A percentile compares a stretch with the other conserved stretches of the same genome.
phyloP scores from a whole-genome alignment of 169 alveolate genomes.

The Plasmodium ovale region DNA sequence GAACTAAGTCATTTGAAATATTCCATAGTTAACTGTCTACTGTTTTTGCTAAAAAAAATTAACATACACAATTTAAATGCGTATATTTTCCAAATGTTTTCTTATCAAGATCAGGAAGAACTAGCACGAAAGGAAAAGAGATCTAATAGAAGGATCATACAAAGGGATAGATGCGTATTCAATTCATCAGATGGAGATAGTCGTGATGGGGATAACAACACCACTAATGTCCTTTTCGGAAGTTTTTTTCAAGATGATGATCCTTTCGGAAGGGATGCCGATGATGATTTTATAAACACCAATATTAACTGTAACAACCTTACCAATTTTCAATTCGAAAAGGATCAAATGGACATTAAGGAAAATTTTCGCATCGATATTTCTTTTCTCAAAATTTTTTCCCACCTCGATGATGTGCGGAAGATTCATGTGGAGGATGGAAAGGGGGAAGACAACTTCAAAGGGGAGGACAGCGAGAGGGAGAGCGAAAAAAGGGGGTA shows the following conservation, averaged over 20 bases:
- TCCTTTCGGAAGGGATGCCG: neutral
- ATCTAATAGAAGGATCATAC: neutral
- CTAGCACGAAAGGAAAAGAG: neutral
- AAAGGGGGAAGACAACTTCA: neutral
- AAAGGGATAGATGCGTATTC: neutral
- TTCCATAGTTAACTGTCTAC: conserved; percentile 9
- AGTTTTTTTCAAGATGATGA: neutral
- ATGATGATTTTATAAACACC: neutral
- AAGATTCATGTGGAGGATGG: neutral
- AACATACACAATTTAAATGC: conserved; percentile 66
- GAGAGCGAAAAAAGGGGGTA: neutral
- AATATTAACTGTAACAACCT: conserved; percentile 1
- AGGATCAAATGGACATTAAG: conserved; percentile 53
- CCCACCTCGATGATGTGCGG: conserved; percentile 14
- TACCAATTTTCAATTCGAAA: conserved; percentile 15
- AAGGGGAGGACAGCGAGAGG: neutral
- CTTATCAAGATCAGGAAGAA: conserved; percentile 33
- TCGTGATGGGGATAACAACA: neutral
- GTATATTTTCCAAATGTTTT: conserved; percentile 51
- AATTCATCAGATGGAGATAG: conserved; percentile 5
- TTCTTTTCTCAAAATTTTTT: conserved; percentile 55
- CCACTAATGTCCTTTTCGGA: too few relatives aligned
- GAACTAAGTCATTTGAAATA: neutral
- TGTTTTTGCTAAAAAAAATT: conserved; percentile 25
- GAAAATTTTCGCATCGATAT: conserved; percentile 68